These are phyloP conservation scores for Aechmea fasciata DNA, from an alignment of 176 grass and related monocot species.

Conservation along the genomic window DNA sequence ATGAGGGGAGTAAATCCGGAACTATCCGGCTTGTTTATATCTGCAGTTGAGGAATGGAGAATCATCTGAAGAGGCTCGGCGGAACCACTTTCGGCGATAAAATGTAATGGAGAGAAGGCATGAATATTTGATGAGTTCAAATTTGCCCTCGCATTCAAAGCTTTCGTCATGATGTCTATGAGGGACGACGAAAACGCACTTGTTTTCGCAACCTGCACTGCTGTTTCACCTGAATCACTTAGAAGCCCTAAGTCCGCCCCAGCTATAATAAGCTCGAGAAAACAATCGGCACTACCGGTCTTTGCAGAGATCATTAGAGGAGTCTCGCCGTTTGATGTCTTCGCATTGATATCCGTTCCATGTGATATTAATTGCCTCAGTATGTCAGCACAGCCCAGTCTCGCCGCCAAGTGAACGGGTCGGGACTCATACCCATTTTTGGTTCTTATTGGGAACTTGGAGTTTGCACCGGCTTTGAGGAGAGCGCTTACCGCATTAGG, in stretches of 20 bases:
- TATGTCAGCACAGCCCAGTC: constrained; percentile 30
- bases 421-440: constrained; percentile 21
- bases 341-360: constrained; percentile 34
- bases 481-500: constrained; percentile 37
- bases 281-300: constrained; percentile 33
- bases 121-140: constrained; percentile 32
- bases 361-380: constrained; percentile 27
- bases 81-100: constrained; percentile 30
- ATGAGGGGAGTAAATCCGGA: constrained; percentile 50
- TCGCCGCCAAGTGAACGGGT: constrained; percentile 50
- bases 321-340: constrained; percentile 39
- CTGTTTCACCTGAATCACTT: constrained; percentile 32
- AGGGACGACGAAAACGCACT: constrained; percentile 34
- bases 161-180: constrained; percentile 32
- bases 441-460: constrained; percentile 44
- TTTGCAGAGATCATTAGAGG: constrained; percentile 51
- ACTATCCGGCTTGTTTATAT: constrained; percentile 45
- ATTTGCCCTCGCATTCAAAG: constrained; percentile 24
- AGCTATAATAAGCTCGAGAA: constrained; percentile 41
- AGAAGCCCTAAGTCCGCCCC: constrained; percentile 46
- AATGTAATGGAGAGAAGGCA: constrained; percentile 46
- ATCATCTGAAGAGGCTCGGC: constrained; percentile 46
- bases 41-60: constrained; percentile 30
- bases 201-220: constrained; percentile 25
- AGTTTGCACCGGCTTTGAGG: constrained; percentile 36